Conservation (phyloP, 2,329 filamentous ascomycete genomes). For the Hymenotorrendiella dingleyae region DNA sequence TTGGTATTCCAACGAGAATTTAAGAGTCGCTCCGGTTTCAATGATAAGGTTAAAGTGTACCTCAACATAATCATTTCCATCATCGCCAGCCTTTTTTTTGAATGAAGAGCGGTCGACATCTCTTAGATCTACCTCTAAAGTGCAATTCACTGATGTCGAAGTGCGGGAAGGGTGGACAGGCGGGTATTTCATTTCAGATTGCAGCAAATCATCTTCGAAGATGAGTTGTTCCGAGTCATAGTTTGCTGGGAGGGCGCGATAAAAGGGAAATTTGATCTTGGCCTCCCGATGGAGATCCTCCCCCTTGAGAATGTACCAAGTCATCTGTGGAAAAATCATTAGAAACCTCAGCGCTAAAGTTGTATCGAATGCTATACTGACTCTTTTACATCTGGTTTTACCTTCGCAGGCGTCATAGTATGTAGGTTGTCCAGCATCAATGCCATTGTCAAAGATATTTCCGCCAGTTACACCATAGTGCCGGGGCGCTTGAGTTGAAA, state of each 20-base stretch:
- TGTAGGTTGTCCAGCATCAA: conserved; percentile 8
- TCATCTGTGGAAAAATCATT: conserved; percentile 2
- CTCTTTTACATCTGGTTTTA: neutral
- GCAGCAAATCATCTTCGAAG: conserved; percentile 9
- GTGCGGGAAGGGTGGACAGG: conserved; percentile 1
- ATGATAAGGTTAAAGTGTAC: conserved; percentile 9
- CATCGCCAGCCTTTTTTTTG: conserved; percentile 3
- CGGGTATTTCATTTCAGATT: conserved; percentile 4
- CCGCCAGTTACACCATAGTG: conserved; percentile 19
- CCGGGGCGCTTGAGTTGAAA: conserved; percentile 13
- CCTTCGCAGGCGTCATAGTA: conserved; percentile 1
- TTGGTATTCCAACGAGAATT: conserved; percentile 4
- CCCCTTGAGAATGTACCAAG: conserved; percentile 16
- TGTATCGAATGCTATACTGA: conserved; percentile 12
- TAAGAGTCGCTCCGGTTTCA: conserved; percentile 4
- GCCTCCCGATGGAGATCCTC: conserved; percentile 13
- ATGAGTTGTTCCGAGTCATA: conserved; percentile 4
- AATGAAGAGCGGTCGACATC: conserved; percentile 6
- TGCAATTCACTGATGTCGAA: conserved; percentile 5
- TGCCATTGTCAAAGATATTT: neutral
- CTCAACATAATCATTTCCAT: conserved; percentile 5
- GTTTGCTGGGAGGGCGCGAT: conserved; percentile 3
- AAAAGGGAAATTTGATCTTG: conserved; percentile 15
- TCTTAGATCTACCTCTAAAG: conserved; percentile 9
- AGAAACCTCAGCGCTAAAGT: neutral